These are phyloP conservation scores for Breynia disticha DNA, from an alignment of 441 rosid genomes.

Conservation along the genomic window DNA sequence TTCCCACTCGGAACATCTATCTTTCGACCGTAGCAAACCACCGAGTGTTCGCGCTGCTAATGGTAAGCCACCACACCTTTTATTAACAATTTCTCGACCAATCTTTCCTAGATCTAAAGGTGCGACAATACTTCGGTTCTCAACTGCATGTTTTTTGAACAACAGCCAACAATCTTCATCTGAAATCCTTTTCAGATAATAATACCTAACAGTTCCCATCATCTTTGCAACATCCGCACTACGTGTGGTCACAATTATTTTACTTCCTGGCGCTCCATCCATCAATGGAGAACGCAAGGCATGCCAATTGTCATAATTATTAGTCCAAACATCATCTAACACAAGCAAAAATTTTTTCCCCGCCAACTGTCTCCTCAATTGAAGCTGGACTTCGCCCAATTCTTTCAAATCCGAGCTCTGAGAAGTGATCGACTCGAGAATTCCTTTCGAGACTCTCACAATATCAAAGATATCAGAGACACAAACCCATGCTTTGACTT, in stretches of 20 bases:
- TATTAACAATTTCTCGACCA: constrained; percentile 3
- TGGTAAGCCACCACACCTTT: constrained; percentile 11
- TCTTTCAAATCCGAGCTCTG: not conserved
- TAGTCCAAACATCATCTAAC: constrained; percentile 16
- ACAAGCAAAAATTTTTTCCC: constrained; percentile 14
- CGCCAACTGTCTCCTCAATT: not conserved
- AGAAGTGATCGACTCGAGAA: not conserved
- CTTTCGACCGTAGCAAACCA: constrained; percentile 3
- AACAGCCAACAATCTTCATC: constrained; percentile 4
- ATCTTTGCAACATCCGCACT: not conserved
- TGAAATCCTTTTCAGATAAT: not conserved
- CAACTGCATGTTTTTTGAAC: constrained; percentile 2
- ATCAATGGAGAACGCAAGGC: not conserved
- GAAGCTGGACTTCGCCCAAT: not conserved
- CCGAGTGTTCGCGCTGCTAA: constrained; percentile 17
- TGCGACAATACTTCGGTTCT: not conserved
- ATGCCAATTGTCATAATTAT: constrained; percentile 5
- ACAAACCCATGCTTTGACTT: constrained; percentile 1
- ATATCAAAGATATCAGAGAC: not conserved
- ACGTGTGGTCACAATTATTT: constrained; percentile 12
- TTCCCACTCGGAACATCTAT: constrained; percentile 1
- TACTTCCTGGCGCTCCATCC: constrained; percentile 8
- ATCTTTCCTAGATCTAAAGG: not conserved
- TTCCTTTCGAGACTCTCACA: not conserved
- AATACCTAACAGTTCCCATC: not conserved